phyloP scores from a whole-genome alignment of 352 stramenopile species.

The Albugo laibachii region DNA sequence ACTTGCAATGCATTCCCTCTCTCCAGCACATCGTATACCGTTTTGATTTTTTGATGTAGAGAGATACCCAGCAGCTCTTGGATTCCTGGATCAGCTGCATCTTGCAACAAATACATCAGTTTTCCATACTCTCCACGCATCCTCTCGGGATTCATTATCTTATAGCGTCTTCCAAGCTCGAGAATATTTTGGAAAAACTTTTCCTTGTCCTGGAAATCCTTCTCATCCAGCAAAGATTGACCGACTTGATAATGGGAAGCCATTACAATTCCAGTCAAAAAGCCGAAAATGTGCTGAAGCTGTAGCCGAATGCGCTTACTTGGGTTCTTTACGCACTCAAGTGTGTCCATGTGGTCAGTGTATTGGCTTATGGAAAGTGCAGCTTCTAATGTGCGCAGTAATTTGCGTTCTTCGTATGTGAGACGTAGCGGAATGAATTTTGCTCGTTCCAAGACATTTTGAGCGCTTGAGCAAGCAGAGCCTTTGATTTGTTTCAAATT shows the following conservation, averaged over 20 bases:
- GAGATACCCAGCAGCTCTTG: slow-evolving; percentile 76
- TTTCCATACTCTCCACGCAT: slow-evolving; percentile 94
- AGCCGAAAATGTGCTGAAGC: slow-evolving; percentile 81
- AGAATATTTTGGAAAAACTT: slow-evolving; percentile 84
- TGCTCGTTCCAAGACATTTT: slow-evolving; percentile 73
- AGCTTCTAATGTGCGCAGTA: slow-evolving; percentile 86
- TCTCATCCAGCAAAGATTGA: slow-evolving; percentile 73
- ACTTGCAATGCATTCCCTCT: slow-evolving; percentile 43
- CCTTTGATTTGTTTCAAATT: background rate
- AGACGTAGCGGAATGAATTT: slow-evolving; percentile 94
- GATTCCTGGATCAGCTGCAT: slow-evolving; percentile 70
- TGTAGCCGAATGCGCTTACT: slow-evolving; percentile 76
- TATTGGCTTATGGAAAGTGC: slow-evolving; percentile 87
- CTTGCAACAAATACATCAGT: slow-evolving; percentile 88
- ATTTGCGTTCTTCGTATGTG: slow-evolving; percentile 87
- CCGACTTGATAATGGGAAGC: slow-evolving; percentile 77
- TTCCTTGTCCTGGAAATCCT: slow-evolving; percentile 77
- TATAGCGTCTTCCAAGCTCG: slow-evolving; percentile 89
- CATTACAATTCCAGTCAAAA: slow-evolving; percentile 83
- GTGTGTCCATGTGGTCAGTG: slow-evolving; percentile 83
- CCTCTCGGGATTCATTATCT: slow-evolving; percentile 98
- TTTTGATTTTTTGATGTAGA: slow-evolving; percentile 64
- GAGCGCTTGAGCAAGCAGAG: slow-evolving; percentile 2
- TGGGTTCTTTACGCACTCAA: slow-evolving; percentile 23
- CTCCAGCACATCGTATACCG: slow-evolving; percentile 80